Conservation (phyloP, 768 basidiomycete species). For the Gymnopilus dilepis region DNA sequence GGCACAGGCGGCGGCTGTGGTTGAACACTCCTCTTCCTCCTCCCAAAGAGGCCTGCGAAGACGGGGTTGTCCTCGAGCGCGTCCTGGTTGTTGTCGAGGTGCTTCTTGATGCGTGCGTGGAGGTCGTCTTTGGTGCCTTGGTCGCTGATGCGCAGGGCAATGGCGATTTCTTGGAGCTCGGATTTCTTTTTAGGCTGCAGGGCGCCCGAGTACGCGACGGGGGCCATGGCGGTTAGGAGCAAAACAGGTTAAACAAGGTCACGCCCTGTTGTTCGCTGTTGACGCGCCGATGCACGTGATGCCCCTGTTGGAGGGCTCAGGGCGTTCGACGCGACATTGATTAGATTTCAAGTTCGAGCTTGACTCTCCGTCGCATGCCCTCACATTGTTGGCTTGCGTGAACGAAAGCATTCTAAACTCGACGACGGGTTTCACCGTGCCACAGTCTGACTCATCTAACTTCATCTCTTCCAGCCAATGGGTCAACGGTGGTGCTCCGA, state of each 20-base stretch:
- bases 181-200: slow-evolving; percentile 71
- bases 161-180: slow-evolving; percentile 67
- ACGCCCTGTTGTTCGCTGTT: slow-evolving; percentile 28
- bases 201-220: slow-evolving; percentile 52
- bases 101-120: slow-evolving; percentile 62
- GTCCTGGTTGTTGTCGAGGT: slow-evolving; percentile 61
- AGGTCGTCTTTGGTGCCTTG: slow-evolving; percentile 69
- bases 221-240: slow-evolving; percentile 45
- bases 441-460: too few species aligned
- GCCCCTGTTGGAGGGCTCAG: too few species aligned
- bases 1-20: slow-evolving; percentile 32
- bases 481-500: too few species aligned
- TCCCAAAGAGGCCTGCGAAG: slow-evolving; percentile 61
- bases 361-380: too few species aligned
- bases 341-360: too few species aligned
- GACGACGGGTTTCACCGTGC: too few species aligned
- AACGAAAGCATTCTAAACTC: too few species aligned
- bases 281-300: slow-evolving; percentile 40
- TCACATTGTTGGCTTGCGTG: too few species aligned
- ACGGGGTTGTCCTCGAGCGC: slow-evolving; percentile 59
- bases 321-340: too few species aligned
- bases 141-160: slow-evolving; percentile 55
- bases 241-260: slow-evolving; percentile 33
- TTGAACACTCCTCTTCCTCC: slow-evolving; percentile 49
- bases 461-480: too few species aligned